These are phyloP conservation scores for Candida easanensis DNA, from an alignment of 805 yeast species.

Conservation along the genomic window DNA sequence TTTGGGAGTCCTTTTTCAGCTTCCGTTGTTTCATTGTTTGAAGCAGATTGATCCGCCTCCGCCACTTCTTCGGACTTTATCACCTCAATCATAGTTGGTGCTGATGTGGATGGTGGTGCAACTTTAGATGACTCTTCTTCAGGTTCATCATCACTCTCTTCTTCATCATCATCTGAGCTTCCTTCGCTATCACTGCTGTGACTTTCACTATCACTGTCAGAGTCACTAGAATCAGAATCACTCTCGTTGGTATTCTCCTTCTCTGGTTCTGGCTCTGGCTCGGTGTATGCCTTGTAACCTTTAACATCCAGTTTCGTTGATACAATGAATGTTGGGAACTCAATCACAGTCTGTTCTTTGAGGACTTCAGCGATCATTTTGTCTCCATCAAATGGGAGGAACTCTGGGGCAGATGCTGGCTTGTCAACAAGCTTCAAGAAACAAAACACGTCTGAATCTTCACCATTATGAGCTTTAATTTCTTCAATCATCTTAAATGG, in stretches of 20 bases:
- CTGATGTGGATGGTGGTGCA: neutral
- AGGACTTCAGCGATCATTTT: slow-evolving; percentile 46
- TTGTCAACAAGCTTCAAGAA: slow-evolving; percentile 31
- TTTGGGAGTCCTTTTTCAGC: too few relatives aligned
- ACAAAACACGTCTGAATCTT: slow-evolving; percentile 16
- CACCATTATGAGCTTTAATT: slow-evolving; percentile 10
- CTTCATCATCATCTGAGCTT: slow-evolving; percentile 11
- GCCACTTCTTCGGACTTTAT: neutral
- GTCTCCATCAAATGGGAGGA: slow-evolving; percentile 36
- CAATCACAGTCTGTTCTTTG: slow-evolving; percentile 61
- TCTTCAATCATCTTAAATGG: slow-evolving; percentile 26
- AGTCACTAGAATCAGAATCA: slow-evolving; percentile 6
- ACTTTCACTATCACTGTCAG: slow-evolving; percentile 16
- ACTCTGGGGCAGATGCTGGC: slow-evolving; percentile 32
- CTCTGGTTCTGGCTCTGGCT: slow-evolving; percentile 1
- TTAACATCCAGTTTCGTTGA: slow-evolving; percentile 30
- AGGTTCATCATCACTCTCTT: slow-evolving; percentile 20
- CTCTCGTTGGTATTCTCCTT: neutral
- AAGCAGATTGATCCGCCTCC: neutral
- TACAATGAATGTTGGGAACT: slow-evolving; percentile 69
- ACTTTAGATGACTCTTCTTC: slow-evolving; percentile 19
- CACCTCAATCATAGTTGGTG: neutral
- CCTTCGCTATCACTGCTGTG: slow-evolving; percentile 12
- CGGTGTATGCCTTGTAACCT: slow-evolving; percentile 23
- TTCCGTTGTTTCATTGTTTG: neutral